Evolutionary conservation across 1,284 basidiomycete species (phyloP).

Genomic region (Ustilago shanxiensis): DNA sequence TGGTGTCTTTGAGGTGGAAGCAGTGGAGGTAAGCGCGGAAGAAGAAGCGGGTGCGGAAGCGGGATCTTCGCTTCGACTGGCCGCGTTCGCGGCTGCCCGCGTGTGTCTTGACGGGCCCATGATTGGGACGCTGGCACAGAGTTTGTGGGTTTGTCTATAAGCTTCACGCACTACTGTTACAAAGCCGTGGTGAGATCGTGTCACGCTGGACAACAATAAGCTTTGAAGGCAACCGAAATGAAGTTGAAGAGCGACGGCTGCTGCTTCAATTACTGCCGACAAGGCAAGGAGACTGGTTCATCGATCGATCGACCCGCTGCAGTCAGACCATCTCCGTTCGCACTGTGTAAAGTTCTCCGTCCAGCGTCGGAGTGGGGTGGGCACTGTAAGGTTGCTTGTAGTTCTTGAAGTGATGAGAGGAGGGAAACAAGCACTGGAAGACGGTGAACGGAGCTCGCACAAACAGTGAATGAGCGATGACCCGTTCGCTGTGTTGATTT

Average conservation of each 20-base stretch:
- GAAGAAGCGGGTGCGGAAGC: slow-evolving; percentile 15
- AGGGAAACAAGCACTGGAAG: neutral
- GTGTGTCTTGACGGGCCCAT: slow-evolving; percentile 49
- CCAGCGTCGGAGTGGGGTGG: neutral
- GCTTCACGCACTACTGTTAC: no score
- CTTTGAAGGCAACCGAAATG: slow-evolving; percentile 25
- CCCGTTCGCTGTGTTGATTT: slow-evolving; percentile 16
- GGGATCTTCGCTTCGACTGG: slow-evolving; percentile 18
- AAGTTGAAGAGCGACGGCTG: slow-evolving; percentile 18
- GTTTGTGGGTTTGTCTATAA: slow-evolving; percentile 2
- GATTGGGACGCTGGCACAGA: neutral
- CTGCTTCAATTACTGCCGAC: slow-evolving; percentile 14
- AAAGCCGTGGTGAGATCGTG: slow-evolving; percentile 12
- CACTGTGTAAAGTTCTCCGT: neutral
- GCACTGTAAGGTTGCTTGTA: neutral
- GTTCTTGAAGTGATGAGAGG: slow-evolving; percentile 11
- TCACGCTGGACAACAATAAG: slow-evolving; percentile 13
- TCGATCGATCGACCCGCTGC: neutral
- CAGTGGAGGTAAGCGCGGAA: slow-evolving; percentile 13
- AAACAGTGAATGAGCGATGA: slow-evolving; percentile 12
- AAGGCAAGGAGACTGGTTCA: slow-evolving; percentile 9
- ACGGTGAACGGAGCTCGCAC: neutral
- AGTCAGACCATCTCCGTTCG: slow-evolving; percentile 22
- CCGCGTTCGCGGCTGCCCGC: slow-evolving; percentile 17
- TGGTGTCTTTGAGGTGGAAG: slow-evolving; percentile 30